A percentile compares a stretch with the other conserved stretches of the same genome.
Evolutionary conservation across 805 yeast species (phyloP).

Genomic region (Soucietia sequanensis): DNA sequence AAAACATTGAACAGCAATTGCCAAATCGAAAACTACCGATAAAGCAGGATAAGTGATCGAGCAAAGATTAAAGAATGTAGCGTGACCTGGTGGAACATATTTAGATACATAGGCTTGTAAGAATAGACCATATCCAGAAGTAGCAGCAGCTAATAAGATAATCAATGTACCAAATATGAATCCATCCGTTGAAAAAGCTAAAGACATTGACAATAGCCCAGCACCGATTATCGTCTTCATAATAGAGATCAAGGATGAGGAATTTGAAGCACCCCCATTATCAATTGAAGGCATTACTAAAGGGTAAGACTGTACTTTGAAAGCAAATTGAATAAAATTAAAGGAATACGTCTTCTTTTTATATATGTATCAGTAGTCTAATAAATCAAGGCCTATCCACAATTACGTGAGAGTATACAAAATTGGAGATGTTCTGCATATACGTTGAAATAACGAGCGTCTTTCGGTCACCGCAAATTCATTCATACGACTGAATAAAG

Average conservation of each 20-base stretch:
- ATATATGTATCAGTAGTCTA: no score
- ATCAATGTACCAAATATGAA: conserved; percentile 54
- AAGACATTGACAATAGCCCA: conserved; percentile 75
- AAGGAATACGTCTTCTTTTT: no score
- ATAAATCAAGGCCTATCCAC: no score
- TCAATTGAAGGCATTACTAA: conserved; percentile 18
- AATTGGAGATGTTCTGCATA: no score
- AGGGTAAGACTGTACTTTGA: no score
- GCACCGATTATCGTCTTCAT: conserved; percentile 81
- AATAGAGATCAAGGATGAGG: conserved; percentile 63
- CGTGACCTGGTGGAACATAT: conserved; percentile 55
- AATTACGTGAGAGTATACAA: no score
- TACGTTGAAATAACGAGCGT: no score
- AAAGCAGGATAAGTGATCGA: conserved; percentile 59
- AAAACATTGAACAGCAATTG: conserved; percentile 69
- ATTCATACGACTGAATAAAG: no score
- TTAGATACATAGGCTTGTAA: conserved; percentile 59
- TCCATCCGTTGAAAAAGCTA: conserved; percentile 69
- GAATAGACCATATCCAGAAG: conserved; percentile 68
- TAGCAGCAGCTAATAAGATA: conserved; percentile 58
- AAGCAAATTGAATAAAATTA: no score
- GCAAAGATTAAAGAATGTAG: conserved; percentile 72
- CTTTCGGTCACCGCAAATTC: no score
- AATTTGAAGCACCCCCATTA: conserved; percentile 43
- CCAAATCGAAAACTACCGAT: conserved; percentile 61